Evolutionary conservation across 495 filamentous ascomycete genomes (phyloP).

Genomic region (Penicillium canescens): DNA sequence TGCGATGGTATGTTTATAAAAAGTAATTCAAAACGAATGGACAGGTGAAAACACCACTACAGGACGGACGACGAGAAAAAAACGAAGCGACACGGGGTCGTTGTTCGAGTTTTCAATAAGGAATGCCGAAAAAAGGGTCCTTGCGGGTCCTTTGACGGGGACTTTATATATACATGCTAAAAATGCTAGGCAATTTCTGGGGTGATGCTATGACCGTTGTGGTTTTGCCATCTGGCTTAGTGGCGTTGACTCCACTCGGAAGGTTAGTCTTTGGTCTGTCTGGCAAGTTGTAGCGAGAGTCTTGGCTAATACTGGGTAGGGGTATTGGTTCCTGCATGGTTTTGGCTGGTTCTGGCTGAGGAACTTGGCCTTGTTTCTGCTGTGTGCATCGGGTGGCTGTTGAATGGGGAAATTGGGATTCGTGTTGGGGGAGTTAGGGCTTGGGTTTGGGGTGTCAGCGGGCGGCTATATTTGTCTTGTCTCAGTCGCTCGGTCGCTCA

Average conservation of each 20-base stretch:
- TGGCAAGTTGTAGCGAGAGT: constrained; percentile 6
- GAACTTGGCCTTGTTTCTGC: neutral
- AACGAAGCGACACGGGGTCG: neutral
- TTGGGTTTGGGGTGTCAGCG: neutral
- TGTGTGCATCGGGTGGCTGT: neutral
- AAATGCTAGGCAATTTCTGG: neutral
- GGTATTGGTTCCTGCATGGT: constrained; percentile 2
- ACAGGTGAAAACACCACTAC: constrained; percentile 5
- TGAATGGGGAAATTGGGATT: neutral
- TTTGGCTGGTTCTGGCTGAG: neutral
- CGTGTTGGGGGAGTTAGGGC: constrained; percentile 7
- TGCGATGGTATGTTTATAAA: neutral
- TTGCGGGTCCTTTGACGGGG: neutral
- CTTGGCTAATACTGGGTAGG: neutral
- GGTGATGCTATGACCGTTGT: neutral
- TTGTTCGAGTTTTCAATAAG: neutral
- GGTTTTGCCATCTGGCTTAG: neutral
- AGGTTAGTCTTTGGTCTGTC: neutral
- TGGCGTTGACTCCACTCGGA: constrained; percentile 7
- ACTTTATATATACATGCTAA: neutral
- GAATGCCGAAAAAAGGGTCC: neutral
- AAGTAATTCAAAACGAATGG: constrained; percentile 2
- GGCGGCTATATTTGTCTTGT: no score
- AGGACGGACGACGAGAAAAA: neutral
- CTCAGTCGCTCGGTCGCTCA: no score